These are phyloP conservation scores for Pestalotiopsis sp. DNA, from an alignment of 2,329 filamentous ascomycete genomes.

Conservation along the genomic window DNA sequence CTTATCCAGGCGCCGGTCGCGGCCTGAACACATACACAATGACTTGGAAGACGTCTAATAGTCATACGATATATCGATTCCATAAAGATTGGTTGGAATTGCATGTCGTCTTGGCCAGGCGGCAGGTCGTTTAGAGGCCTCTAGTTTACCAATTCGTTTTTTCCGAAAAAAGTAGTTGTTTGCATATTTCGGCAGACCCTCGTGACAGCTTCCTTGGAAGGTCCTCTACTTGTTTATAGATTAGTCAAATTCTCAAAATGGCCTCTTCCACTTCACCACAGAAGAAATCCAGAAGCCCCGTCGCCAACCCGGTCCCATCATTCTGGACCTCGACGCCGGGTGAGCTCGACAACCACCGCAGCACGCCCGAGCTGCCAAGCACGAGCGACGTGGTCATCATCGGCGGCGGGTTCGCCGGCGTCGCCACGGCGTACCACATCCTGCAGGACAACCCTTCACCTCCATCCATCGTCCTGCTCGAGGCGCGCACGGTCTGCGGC, in stretches of 20 bases:
- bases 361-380: conserved; percentile 48
- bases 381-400: conserved; percentile 55
- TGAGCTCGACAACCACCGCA: conserved; percentile 51
- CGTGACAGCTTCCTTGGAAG: too few species aligned
- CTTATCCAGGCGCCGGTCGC: not conserved
- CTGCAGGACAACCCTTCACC: conserved; percentile 35
- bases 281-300: conserved; percentile 3
- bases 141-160: too few species aligned
- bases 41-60: not conserved
- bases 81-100: not conserved
- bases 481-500: conserved; percentile 31
- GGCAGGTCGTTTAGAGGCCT: too few species aligned
- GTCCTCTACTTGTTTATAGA: too few species aligned
- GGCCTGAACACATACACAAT: not conserved
- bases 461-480: conserved; percentile 27
- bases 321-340: conserved; percentile 60
- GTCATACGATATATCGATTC: not conserved
- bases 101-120: too few species aligned
- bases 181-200: too few species aligned
- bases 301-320: conserved; percentile 40
- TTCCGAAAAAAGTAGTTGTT: too few species aligned
- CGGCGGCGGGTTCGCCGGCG: conserved; percentile 57
- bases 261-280: not conserved
- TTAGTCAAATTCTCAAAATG: too few species aligned
- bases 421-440: conserved; percentile 49